Evolutionary conservation across 257 asterid species (phyloP), one percentile per base, ranked within the genome.

Genomic region (Ajuga chamaepitys): DNA sequence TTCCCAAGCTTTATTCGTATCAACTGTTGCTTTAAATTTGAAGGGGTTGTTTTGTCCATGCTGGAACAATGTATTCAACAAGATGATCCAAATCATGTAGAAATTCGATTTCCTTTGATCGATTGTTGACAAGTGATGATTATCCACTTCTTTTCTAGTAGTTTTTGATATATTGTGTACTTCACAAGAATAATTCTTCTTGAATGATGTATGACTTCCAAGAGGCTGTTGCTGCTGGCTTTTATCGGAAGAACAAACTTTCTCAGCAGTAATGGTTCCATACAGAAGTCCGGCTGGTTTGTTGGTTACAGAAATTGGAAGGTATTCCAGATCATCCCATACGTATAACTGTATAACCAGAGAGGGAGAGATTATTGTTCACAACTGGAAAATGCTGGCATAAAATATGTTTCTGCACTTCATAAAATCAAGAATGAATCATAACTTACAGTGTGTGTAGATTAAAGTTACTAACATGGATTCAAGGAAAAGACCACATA

Each of bases 261-360:
- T 86, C 75, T 61, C 82, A 18, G 93, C 88, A 17, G 76, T 58
- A 65, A 88, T 80, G 72, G 74, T 80, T 5, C 88, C 95, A 38
- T 81, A 85, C 58, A 85, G 66, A 51, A 80, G 47, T 58, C 83
- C 83, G 66, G 93, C 93, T 4, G 90, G 88, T 74, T 78, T 80
- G 70, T 85, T 85, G 37, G 52, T 60, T 48, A 88, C 91, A 3
- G 75, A 68, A 76, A 83, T 74, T 3, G 94, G 88, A 47, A 81
- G 77, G 70, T 82, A 78, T 61, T 75, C 73, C 20, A 73, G 52
- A 66, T 82, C 94, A 53, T 88, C 95, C 86, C 87, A 83, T 30
- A 81, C 88, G n/a, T 88, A 85, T 52, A 88, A 73, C 88, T 88
- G 91, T 70, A 72, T 52, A 32, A 72, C 21, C 24, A 51, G 28